Evolutionary conservation across 2,329 filamentous ascomycete species (phyloP).

Genomic region (Cordyceps militaris): DNA sequence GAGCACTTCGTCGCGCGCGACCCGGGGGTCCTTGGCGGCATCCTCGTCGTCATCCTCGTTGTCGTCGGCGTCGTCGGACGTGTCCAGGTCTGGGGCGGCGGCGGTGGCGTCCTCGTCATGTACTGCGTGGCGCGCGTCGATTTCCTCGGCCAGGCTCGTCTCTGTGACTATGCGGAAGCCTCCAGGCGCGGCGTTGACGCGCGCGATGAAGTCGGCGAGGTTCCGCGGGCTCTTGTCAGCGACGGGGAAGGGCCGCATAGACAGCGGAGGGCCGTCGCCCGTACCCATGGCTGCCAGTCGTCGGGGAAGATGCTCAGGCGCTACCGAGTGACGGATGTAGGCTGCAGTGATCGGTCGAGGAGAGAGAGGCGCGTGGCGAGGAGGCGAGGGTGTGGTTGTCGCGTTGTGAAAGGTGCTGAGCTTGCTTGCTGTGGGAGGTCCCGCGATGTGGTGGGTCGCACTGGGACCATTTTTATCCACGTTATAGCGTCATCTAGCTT

Average conservation of each 20-base stretch:
- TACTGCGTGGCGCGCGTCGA: slow-evolving; percentile 41
- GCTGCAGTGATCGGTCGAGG: no score
- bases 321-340: no score
- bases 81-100: slow-evolving; percentile 39
- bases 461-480: no score
- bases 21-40: slow-evolving; percentile 38
- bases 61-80: slow-evolving; percentile 41
- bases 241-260: slow-evolving; percentile 39
- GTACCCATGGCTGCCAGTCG: no score
- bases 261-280: slow-evolving; percentile 28
- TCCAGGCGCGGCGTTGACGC: slow-evolving; percentile 70
- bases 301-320: no score
- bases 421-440: no score
- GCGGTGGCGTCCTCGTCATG: slow-evolving; percentile 39
- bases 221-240: slow-evolving; percentile 50
- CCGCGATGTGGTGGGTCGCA: no score
- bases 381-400: no score
- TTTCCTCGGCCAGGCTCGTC: slow-evolving; percentile 61
- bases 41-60: slow-evolving; percentile 37
- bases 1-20: slow-evolving; percentile 51
- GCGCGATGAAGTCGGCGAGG: slow-evolving; percentile 68
- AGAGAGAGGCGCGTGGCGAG: no score
- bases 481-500: no score
- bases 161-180: slow-evolving; percentile 78
- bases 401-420: no score